Percentiles rank a stretch among this genome's conserved stretches.
Conservation (phyloP, 2,329 filamentous ascomycete genomes). For the Salinomyces thailandicus region DNA sequence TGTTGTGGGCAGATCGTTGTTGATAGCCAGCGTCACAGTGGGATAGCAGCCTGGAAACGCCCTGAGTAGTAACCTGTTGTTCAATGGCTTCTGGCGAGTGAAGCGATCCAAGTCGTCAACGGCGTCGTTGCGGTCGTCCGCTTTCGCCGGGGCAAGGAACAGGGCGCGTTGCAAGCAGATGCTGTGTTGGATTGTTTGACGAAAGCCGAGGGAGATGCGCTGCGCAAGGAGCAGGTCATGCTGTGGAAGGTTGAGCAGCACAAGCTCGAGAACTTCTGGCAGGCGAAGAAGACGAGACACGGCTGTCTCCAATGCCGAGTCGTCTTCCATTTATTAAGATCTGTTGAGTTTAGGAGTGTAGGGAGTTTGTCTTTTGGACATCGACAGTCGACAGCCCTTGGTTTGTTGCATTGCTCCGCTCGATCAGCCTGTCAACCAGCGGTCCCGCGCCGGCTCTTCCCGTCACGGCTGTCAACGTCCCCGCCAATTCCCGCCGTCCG, state of each 20-base stretch:
- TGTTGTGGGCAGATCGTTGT: slow-evolving; percentile 13
- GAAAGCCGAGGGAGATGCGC: slow-evolving; percentile 22
- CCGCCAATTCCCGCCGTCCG: no score
- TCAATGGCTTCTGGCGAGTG: slow-evolving; percentile 21
- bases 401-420: no score
- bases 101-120: slow-evolving; percentile 12
- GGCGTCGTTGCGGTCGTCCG: slow-evolving; percentile 18
- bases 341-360: no score
- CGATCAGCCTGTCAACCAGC: no score
- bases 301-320: neutral
- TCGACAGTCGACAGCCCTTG: no score
- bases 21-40: slow-evolving; percentile 24
- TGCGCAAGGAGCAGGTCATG: slow-evolving; percentile 26
- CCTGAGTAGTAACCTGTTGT: slow-evolving; percentile 25
- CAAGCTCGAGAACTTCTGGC: slow-evolving; percentile 30
- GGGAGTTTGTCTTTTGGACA: no score
- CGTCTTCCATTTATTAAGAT: no score
- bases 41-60: slow-evolving; percentile 26
- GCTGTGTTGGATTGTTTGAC: slow-evolving; percentile 18
- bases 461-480: no score
- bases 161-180: slow-evolving; percentile 23
- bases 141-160: slow-evolving; percentile 27
- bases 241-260: slow-evolving; percentile 24
- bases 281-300: slow-evolving; percentile 22
- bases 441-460: no score